Evolutionary conservation across 352 stramenopile species (phyloP).

Genomic region (Blastocystis sp.): DNA sequence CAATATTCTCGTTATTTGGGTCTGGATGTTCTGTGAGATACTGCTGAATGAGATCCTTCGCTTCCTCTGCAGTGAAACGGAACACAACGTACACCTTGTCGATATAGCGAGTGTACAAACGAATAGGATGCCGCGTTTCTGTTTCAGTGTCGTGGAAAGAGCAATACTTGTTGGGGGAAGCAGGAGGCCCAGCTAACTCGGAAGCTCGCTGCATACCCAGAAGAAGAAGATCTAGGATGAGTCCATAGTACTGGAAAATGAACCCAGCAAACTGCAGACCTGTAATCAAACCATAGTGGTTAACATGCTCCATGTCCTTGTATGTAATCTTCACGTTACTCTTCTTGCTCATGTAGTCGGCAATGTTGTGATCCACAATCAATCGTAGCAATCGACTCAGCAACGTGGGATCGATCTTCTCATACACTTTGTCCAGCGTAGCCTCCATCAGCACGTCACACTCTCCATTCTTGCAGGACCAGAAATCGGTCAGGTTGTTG

Average conservation of each 20-base stretch:
- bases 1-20: slow-evolving; percentile 99
- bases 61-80: slow-evolving; percentile 93
- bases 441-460: slow-evolving; percentile 97
- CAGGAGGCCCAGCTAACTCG: slow-evolving; percentile 90
- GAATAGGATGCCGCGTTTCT: slow-evolving; percentile 94
- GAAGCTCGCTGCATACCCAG: slow-evolving; percentile 92
- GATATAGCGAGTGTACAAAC: slow-evolving; percentile 97
- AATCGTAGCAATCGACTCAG: slow-evolving; percentile 93
- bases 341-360: slow-evolving; percentile 99
- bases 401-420: slow-evolving; percentile 99
- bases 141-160: slow-evolving; percentile 93
- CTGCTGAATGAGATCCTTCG: slow-evolving; percentile 95
- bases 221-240: slow-evolving; percentile 94
- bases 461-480: slow-evolving; percentile 92
- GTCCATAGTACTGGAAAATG: slow-evolving; percentile 97
- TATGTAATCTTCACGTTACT: slow-evolving; percentile 93
- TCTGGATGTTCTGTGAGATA: slow-evolving; percentile 95
- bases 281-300: slow-evolving; percentile 96
- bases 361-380: slow-evolving; percentile 99
- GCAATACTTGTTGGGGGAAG: slow-evolving; percentile 96
- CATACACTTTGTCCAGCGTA: slow-evolving; percentile 97
- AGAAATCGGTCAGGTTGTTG: slow-evolving; percentile 98
- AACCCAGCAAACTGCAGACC: slow-evolving; percentile 93
- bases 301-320: slow-evolving; percentile 99
- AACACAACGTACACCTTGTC: slow-evolving; percentile 99